Conservation (phyloP, 139 green algal genomes). For the Tetraselmis chui region DNA sequence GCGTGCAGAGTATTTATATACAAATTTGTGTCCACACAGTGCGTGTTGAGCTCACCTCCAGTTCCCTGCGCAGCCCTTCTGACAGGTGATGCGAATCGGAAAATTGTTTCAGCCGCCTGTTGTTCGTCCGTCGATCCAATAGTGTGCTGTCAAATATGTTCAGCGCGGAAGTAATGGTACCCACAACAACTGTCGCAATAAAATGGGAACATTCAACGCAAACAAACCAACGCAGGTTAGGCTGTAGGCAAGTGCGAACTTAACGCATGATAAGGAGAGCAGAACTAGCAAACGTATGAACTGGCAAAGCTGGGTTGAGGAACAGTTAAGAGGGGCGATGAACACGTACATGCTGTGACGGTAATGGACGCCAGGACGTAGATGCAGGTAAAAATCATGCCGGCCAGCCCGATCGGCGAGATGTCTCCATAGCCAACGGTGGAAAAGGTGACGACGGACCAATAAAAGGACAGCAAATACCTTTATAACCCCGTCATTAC, state of each 20-base stretch:
- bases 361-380: not conserved
- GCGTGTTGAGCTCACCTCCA: not conserved
- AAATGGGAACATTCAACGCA: too few relatives aligned
- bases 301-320: too few relatives aligned
- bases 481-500: too few relatives aligned
- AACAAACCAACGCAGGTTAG: too few relatives aligned
- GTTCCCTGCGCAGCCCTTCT: not conserved
- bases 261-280: too few relatives aligned
- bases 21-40: too few relatives aligned
- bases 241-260: too few relatives aligned
- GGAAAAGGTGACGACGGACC: not conserved
- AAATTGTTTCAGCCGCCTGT: not conserved
- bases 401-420: not conserved
- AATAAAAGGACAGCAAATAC: not conserved
- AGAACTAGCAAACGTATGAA: too few relatives aligned
- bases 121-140: not conserved
- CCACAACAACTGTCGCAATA: not conserved
- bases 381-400: not conserved
- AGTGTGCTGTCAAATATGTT: not conserved
- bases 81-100: not conserved
- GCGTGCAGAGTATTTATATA: too few relatives aligned
- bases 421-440: not conserved
- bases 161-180: not conserved
- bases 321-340: too few relatives aligned
- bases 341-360: not conserved